A percentile compares a stretch with the other conserved stretches of the same genome.
Evolutionary conservation across 768 basidiomycete species (phyloP).

Genomic region (Suillus hirtellus): DNA sequence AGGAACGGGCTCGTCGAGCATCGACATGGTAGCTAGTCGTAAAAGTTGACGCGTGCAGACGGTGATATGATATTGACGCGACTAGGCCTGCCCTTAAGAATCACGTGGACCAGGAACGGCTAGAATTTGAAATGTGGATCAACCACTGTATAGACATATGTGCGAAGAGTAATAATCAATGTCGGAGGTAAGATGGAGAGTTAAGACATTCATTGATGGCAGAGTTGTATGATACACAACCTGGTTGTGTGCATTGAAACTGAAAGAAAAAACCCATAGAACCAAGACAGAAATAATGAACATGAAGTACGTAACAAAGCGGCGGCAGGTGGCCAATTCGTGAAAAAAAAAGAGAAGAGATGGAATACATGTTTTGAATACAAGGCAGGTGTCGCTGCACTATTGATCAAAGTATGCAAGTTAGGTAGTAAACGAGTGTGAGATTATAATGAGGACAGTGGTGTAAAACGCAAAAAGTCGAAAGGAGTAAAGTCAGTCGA

Average conservation of each 20-base stretch:
- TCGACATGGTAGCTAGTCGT: slow-evolving; percentile 28
- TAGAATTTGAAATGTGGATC: too few relatives aligned
- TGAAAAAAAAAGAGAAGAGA: background rate
- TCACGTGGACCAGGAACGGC: background rate
- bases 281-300: background rate
- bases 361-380: slow-evolving; percentile 10
- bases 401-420: slow-evolving; percentile 8
- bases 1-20: slow-evolving; percentile 55
- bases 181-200: background rate
- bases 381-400: slow-evolving; percentile 3
- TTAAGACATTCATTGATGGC: background rate
- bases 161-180: too few relatives aligned
- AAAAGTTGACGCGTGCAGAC: slow-evolving; percentile 25
- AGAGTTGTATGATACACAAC: background rate
- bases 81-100: slow-evolving; percentile 36
- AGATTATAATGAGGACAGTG: slow-evolving; percentile 8
- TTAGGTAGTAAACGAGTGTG: slow-evolving; percentile 13
- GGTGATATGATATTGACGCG: slow-evolving; percentile 24
- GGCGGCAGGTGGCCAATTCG: background rate
- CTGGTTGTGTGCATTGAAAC: background rate
- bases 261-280: background rate
- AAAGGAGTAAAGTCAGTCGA: too few relatives aligned
- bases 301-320: background rate
- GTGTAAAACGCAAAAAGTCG: background rate
- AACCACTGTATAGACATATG: too few relatives aligned